Evolutionary conservation across 257 asterid species (phyloP).

Genomic region (Salvia splendens): DNA sequence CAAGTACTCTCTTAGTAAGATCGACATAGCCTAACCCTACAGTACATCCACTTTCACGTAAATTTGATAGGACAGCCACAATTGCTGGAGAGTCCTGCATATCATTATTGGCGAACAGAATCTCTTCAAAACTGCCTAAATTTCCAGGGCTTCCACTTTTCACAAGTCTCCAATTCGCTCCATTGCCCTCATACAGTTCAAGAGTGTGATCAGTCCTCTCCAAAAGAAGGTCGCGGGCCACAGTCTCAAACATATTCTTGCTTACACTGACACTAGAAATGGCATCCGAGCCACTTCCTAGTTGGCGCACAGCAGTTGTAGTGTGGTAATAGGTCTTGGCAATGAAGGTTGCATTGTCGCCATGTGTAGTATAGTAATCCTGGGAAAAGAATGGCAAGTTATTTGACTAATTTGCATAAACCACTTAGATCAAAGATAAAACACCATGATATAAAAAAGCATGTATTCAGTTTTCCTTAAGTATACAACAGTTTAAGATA

Average conservation of each 20-base stretch:
- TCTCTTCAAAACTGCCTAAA: constrained; percentile 85
- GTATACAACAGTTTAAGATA: background rate
- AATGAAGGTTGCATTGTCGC: constrained; percentile 81
- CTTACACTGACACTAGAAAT: constrained; percentile 86
- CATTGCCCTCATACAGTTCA: constrained; percentile 83
- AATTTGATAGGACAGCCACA: constrained; percentile 62
- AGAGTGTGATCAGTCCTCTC: constrained; percentile 92
- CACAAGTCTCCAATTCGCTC: constrained; percentile 79
- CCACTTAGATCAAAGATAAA: constrained; percentile 2
- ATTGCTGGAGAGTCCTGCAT: constrained; percentile 93
- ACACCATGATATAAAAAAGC: constrained; percentile 15
- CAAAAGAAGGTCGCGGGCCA: constrained; percentile 80
- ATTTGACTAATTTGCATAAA: constrained; percentile 5
- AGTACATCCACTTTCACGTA: constrained; percentile 72
- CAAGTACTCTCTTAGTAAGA: constrained; percentile 75
- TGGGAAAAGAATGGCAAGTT: constrained; percentile 30
- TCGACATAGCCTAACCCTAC: constrained; percentile 86
- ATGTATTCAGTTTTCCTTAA: background rate
- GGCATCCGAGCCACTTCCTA: constrained; percentile 81
- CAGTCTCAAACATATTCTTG: constrained; percentile 82
- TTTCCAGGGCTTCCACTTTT: constrained; percentile 93
- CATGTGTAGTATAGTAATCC: constrained; percentile 93
- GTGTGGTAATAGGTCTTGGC: constrained; percentile 92
- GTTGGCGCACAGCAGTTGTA: constrained; percentile 88
- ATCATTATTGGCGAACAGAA: constrained; percentile 88